Evolutionary conservation across 2,329 filamentous ascomycete species (phyloP).

Genomic region (Aspergillus viridinutans): DNA sequence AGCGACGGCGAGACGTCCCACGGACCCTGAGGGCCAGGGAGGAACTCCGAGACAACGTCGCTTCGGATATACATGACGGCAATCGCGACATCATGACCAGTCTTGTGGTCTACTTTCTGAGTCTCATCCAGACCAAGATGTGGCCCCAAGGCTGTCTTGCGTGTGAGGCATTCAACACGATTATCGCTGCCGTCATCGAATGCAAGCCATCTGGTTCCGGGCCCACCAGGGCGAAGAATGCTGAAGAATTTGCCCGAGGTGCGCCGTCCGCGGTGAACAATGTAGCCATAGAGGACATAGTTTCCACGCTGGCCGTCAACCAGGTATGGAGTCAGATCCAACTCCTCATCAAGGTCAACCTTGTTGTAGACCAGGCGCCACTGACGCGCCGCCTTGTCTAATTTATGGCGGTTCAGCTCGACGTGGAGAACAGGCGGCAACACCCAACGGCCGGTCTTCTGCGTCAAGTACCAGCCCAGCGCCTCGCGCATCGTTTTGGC

Average conservation of each 20-base stretch:
- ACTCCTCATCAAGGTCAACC: constrained; percentile 53
- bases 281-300: constrained; percentile 58
- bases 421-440: constrained; percentile 51
- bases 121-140: constrained; percentile 46
- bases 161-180: constrained; percentile 54
- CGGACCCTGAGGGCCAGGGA: constrained; percentile 42
- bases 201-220: constrained; percentile 54
- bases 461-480: constrained; percentile 28
- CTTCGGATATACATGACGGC: constrained; percentile 54
- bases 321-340: constrained; percentile 42
- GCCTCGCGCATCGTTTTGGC: constrained; percentile 36
- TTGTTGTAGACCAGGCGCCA: constrained; percentile 56
- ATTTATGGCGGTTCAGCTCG: constrained; percentile 55
- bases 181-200: constrained; percentile 56
- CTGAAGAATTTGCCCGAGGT: constrained; percentile 57
- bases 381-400: constrained; percentile 50
- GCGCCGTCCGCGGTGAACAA: constrained; percentile 57
- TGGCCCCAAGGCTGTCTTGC: constrained; percentile 49
- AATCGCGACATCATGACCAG: constrained; percentile 49
- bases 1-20: constrained; percentile 45
- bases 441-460: constrained; percentile 36
- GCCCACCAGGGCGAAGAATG: constrained; percentile 56
- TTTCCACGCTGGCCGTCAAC: constrained; percentile 32
- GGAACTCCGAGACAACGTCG: constrained; percentile 41
- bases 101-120: constrained; percentile 40